These are phyloP conservation scores for Magnolia officinalis DNA, from an alignment of 164 flowering plant species.

Conservation along the genomic window DNA sequence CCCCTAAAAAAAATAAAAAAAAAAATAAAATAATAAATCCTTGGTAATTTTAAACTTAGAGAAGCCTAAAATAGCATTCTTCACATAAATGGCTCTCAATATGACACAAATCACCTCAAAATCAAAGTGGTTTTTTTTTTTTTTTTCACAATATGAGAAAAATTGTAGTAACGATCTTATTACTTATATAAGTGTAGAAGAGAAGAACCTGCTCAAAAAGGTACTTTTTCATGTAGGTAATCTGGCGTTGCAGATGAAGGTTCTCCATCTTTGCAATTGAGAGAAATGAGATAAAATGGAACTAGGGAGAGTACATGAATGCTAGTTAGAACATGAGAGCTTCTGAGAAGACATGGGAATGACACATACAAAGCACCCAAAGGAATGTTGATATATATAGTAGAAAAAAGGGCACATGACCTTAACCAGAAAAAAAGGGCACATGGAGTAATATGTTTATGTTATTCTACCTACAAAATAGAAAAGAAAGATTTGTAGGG, in stretches of 20 bases:
- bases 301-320: neutral
- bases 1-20: too few species aligned
- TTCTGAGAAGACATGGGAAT: neutral
- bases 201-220: constrained; percentile 17
- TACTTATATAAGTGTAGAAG: neutral
- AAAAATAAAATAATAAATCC: too few species aligned
- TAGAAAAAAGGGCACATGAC: neutral
- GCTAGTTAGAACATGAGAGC: neutral
- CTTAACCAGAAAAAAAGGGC: neutral
- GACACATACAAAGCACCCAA: neutral
- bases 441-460: too few species aligned
- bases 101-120: neutral
- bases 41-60: too few species aligned
- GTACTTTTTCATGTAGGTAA: constrained; percentile 5
- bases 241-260: constrained; percentile 12
- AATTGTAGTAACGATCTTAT: neutral
- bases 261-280: constrained; percentile 7
- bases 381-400: neutral
- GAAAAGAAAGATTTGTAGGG: too few species aligned
- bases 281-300: too few species aligned
- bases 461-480: too few species aligned
- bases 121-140: neutral
- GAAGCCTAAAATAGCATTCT: too few species aligned
- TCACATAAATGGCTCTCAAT: neutral
- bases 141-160: neutral